Evolutionary conservation across 441 rosid species (phyloP).

Genomic region (Croton setiger): DNA sequence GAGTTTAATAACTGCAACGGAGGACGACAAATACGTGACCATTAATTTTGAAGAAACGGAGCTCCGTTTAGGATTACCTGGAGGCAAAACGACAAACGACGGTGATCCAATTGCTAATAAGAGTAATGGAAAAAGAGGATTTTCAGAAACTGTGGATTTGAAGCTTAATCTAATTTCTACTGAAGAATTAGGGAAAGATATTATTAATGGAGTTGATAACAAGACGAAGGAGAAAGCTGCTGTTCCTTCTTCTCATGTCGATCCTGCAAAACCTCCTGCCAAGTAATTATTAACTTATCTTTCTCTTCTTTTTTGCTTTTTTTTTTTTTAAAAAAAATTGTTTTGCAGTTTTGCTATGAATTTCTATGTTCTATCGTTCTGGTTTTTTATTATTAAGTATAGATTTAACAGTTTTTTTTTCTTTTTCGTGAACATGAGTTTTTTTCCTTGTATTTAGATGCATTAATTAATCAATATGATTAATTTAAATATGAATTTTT

Average conservation of each 20-base stretch:
- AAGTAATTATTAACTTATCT: conserved; percentile 41
- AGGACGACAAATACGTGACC: conserved; percentile 28
- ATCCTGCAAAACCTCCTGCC: conserved; percentile 68
- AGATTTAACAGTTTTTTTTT: neutral
- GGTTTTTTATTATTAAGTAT: too few relatives aligned
- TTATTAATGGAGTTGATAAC: conserved; percentile 11
- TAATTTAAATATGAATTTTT: conserved; percentile 5
- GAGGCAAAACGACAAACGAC: conserved; percentile 31
- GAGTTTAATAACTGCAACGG: conserved; percentile 16
- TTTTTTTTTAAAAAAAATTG: neutral
- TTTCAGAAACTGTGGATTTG: conserved; percentile 76
- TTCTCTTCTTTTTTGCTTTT: neutral
- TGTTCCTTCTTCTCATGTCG: conserved; percentile 25
- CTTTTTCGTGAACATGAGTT: neutral
- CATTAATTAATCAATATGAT: neutral
- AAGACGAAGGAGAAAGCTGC: conserved; percentile 47
- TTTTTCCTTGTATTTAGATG: neutral
- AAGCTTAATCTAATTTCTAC: conserved; percentile 81
- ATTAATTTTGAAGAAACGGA: conserved; percentile 89
- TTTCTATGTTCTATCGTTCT: too few relatives aligned
- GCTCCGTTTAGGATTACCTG: conserved; percentile 68
- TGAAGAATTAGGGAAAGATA: conserved; percentile 21
- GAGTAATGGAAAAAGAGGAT: conserved; percentile 73
- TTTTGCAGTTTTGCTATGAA: neutral
- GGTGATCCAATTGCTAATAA: conserved; percentile 32